phyloP scores from a whole-genome alignment of 305 asterid species.

The Solanum hybrid region DNA sequence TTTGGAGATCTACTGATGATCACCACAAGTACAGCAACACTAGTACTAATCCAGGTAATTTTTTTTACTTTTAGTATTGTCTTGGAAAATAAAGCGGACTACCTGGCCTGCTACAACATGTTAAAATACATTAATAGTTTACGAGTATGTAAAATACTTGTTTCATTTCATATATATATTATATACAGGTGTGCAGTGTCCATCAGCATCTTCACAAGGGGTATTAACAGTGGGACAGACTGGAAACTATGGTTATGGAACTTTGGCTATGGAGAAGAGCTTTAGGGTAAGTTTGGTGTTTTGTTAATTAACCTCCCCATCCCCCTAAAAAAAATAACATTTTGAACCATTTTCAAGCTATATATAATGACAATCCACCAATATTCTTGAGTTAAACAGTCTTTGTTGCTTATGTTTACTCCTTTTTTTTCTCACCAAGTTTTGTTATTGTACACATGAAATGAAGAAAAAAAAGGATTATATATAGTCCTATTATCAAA shows the following conservation, averaged over 20 bases:
- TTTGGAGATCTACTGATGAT: conserved; percentile 23
- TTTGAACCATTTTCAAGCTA: not conserved
- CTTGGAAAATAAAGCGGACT: not conserved
- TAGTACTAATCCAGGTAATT: conserved; percentile 4
- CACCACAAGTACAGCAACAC: conserved; percentile 16
- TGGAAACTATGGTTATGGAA: conserved; percentile 56
- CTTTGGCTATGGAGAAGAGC: conserved; percentile 66
- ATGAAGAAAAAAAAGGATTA: not conserved
- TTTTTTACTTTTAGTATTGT: not conserved
- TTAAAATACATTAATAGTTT: not conserved
- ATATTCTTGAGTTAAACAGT: not conserved
- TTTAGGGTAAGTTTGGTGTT: conserved; percentile 44
- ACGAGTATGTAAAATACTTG: not conserved
- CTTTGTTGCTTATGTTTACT: not conserved
- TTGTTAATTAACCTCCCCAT: not conserved
- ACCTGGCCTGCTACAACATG: not conserved
- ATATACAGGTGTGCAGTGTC: conserved; percentile 38
- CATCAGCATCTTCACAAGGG: conserved; percentile 34
- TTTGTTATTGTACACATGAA: not conserved
- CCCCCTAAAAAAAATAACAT: not conserved
- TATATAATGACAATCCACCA: not conserved
- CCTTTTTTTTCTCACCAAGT: not conserved
- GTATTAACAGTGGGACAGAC: conserved; percentile 19
- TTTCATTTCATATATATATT: not conserved
- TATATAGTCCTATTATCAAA: not conserved